A percentile compares a stretch with the other conserved stretches of the same genome.
Conservation (phyloP, 257 asterid species). For the Mitragyna speciosa region DNA sequence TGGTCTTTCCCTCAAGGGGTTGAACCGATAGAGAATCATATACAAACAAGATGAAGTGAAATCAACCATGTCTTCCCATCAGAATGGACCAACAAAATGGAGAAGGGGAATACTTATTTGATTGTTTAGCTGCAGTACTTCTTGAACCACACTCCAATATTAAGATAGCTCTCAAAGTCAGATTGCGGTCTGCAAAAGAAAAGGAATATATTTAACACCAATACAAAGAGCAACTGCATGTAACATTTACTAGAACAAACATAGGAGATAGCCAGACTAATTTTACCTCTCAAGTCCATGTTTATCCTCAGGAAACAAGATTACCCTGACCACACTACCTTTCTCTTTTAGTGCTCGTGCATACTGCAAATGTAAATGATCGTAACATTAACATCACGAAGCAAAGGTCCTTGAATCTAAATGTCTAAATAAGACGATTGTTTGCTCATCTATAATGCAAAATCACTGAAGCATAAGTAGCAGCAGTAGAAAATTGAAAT, state of each 20-base stretch:
- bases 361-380: conserved; percentile 37
- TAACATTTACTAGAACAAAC: neutral
- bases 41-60: neutral
- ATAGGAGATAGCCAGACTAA: neutral
- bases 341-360: conserved; percentile 80
- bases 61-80: neutral
- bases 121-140: conserved; percentile 56
- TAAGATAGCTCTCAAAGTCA: conserved; percentile 85
- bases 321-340: conserved; percentile 71
- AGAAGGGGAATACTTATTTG: neutral
- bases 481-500: no score
- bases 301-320: conserved; percentile 73
- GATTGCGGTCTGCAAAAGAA: conserved; percentile 72
- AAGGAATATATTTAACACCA: neutral
- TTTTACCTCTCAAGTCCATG: conserved; percentile 75
- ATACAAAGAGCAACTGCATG: neutral
- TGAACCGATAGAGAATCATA: neutral
- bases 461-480: neutral
- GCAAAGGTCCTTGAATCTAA: neutral
- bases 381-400: neutral
- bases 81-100: neutral
- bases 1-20: neutral
- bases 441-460: neutral
- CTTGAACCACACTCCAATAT: conserved; percentile 84
- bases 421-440: neutral